Evolutionary conservation across 306 rosid species (phyloP).

Genomic region (Vigna hirtella): DNA sequence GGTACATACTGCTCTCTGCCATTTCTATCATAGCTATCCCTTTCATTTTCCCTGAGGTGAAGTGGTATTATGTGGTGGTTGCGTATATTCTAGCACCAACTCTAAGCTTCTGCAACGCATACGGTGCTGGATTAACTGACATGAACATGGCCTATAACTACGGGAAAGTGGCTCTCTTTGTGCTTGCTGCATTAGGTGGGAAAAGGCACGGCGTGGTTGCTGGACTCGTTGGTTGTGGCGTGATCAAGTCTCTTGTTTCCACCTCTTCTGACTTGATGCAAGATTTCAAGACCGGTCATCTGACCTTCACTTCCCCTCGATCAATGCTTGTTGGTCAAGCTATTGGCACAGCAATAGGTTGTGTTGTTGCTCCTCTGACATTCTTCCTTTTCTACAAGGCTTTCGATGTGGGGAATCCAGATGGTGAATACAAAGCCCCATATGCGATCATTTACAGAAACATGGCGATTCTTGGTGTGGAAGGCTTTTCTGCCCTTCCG

Average conservation of each 20-base stretch:
- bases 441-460: slow-evolving; percentile 55
- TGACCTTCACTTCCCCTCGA: slow-evolving; percentile 85
- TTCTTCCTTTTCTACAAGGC: slow-evolving; percentile 83
- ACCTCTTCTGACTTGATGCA: slow-evolving; percentile 93
- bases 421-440: slow-evolving; percentile 52
- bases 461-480: slow-evolving; percentile 55
- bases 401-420: slow-evolving; percentile 63
- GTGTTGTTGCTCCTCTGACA: slow-evolving; percentile 76
- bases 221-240: slow-evolving; percentile 60
- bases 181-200: slow-evolving; percentile 75
- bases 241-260: slow-evolving; percentile 83
- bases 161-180: slow-evolving; percentile 87
- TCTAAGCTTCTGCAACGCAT: slow-evolving; percentile 92
- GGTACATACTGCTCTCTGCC: slow-evolving; percentile 63
- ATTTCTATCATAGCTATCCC: slow-evolving; percentile 73
- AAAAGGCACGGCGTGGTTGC: slow-evolving; percentile 60
- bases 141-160: slow-evolving; percentile 90
- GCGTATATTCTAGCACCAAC: slow-evolving; percentile 82
- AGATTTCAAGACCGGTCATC: slow-evolving; percentile 52
- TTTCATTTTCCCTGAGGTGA: slow-evolving; percentile 75
- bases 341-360: slow-evolving; percentile 84
- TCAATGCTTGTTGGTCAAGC: slow-evolving; percentile 83
- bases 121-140: slow-evolving; percentile 86
- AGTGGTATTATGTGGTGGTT: slow-evolving; percentile 77
- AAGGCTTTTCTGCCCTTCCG: slow-evolving; percentile 55